Conservation (phyloP, 352 stramenopile species). For the Pythium guiyangense region DNA sequence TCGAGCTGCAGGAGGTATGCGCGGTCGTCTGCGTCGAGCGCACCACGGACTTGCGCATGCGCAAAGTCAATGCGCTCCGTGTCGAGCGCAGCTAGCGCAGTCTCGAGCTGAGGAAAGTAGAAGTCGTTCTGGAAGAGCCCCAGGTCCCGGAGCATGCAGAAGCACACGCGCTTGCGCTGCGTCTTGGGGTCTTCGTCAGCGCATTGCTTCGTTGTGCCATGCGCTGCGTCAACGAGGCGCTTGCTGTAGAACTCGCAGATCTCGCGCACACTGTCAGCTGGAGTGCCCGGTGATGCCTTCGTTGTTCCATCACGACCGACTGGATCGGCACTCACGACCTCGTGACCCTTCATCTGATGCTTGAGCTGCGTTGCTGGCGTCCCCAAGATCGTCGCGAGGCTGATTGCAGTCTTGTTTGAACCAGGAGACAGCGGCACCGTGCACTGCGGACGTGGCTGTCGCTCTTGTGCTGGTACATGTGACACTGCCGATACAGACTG, state of each 20-base stretch:
- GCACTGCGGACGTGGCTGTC: not conserved
- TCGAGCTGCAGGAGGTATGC: slow-evolving; percentile 4
- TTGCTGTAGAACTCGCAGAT: slow-evolving; percentile 6
- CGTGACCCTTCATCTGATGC: no score
- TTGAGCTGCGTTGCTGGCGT: not conserved
- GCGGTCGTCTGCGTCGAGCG: not conserved
- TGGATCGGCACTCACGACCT: no score
- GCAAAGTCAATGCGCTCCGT: slow-evolving; percentile 5
- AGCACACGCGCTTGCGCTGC: slow-evolving; percentile 18
- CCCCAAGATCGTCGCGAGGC: slow-evolving; percentile 10
- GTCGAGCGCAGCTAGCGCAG: slow-evolving; percentile 18
- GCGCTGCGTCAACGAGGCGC: not conserved
- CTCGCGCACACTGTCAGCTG: not conserved
- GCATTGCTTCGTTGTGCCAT: not conserved
- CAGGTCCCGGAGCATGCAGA: slow-evolving; percentile 44
- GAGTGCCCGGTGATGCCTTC: not conserved
- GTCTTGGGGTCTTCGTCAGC: not conserved
- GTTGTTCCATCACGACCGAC: not conserved
- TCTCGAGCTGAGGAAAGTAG: slow-evolving; percentile 40
- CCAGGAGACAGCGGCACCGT: no score
- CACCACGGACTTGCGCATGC: slow-evolving; percentile 8
- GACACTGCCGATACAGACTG: not conserved
- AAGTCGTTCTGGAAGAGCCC: slow-evolving; percentile 50
- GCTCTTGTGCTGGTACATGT: not conserved
- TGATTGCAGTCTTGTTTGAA: not conserved